Base-by-base conservation (phyloP, 2,329 filamentous ascomycete species). In the Clonostachys sp. region DNA sequence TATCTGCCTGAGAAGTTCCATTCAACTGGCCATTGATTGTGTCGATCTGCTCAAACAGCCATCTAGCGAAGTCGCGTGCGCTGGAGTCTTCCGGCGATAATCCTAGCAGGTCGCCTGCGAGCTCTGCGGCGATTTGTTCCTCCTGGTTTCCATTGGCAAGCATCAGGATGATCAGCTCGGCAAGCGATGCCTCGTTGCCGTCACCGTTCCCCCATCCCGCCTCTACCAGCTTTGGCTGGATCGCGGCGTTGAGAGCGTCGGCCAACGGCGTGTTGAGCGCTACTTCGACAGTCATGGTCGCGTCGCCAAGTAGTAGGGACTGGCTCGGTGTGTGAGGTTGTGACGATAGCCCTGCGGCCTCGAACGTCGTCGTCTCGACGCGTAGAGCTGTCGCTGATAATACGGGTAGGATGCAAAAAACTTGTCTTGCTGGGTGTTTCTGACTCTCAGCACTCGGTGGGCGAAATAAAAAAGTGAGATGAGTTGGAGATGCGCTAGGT, bases 111-210 rank as follows among this genome's bases (percentile, higher is more conserved):
- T 99, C 94, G 54, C 85, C 87, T 2, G 91, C 87, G 13, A 99
- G 82, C 64, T 99, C 94, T 41, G 81, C 75, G 10, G 91, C 87
- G 55, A 99, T 92, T 63, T 96, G 87, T 45, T 91, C 84, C 64
- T 95, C 86, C 5, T 87, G 91, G 68, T 96, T 96, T 59, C 91
- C 90, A 70, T 96, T 97, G 52, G 89, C 89, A 34, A 99, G 81
- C 92, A 97, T 96, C 53, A 97, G 82, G 50, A 97, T 87, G 56
- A 99, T 94, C 71, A 97, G 99, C 71, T 99, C 94, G 50, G 91
- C 86, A 50, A 99, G 81, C 36, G 90, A 89, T 20, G 86, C 85
- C 66, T 92, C 90, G 57, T 89, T 87, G 48, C 72, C 71, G 51
- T 86, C 87, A 56, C 86, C 86, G 33, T 87, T 84, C 52, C 84